phyloP scores from a whole-genome alignment of 345 rosid species.

The Brassica cretica region DNA sequence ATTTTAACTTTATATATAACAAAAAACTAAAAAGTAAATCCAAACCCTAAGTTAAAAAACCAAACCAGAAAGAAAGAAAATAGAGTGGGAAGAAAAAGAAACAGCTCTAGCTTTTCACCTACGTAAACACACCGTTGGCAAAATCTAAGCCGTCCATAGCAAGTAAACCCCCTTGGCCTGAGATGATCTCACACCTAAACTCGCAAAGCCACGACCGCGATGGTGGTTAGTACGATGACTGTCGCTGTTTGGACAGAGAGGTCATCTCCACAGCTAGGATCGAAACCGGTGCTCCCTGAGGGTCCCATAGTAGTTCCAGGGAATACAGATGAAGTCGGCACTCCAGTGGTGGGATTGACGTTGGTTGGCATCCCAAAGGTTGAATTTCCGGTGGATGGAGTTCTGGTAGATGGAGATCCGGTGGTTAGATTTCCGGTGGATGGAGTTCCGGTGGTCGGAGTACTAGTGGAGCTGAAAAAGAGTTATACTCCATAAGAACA shows the following conservation, averaged over 20 bases:
- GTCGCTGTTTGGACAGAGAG: conserved; percentile 21
- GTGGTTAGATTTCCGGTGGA: background rate
- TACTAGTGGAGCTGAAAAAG: conserved; percentile 19
- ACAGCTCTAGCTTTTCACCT: conserved; percentile 4
- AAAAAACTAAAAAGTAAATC: conserved; percentile 7
- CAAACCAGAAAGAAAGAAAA: background rate
- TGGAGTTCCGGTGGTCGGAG: conserved; percentile 9
- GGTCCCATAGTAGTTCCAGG: conserved; percentile 39
- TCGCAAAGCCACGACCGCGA: conserved; percentile 13
- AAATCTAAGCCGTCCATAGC: conserved; percentile 4
- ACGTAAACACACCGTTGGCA: conserved; percentile 18
- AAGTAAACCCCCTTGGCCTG: background rate
- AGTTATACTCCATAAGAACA: background rate
- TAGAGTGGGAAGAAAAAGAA: conserved; percentile 3
- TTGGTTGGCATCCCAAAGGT: background rate
- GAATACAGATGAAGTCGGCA: conserved; percentile 26
- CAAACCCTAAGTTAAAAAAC: conserved; percentile 1
- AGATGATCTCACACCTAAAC: conserved; percentile 27
- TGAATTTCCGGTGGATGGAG: conserved; percentile 9
- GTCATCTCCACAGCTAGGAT: conserved; percentile 32
- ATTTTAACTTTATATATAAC: conserved; percentile 3
- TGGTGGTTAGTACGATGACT: conserved; percentile 14
- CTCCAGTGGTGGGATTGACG: background rate
- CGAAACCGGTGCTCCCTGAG: conserved; percentile 35
- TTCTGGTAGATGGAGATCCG: conserved; percentile 3